phyloP scores from a whole-genome alignment of 176 grass and related monocot genomes.

The Lolium perenne region DNA sequence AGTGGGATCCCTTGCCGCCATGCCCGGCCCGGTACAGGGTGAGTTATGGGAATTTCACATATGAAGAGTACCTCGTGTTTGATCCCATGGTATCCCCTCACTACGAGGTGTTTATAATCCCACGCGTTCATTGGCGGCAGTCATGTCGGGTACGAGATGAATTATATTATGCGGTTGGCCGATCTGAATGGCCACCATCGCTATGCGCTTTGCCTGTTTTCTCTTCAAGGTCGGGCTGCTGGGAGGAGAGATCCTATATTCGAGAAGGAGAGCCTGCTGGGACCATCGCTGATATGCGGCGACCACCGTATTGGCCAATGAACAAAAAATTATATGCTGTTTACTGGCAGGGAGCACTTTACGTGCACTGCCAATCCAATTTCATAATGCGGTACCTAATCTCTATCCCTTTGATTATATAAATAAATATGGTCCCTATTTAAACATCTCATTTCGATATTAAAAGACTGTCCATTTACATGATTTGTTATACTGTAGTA shows the following conservation, averaged over 20 bases:
- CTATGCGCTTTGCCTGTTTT: background rate
- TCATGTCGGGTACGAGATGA: no score
- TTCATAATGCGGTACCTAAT: background rate
- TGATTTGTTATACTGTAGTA: background rate
- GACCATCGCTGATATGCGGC: background rate
- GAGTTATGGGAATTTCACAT: background rate
- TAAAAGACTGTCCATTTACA: background rate
- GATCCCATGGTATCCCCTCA: background rate
- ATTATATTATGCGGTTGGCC: no score
- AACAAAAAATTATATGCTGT: background rate
- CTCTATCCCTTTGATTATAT: background rate
- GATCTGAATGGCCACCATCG: no score
- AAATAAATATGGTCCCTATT: no score
- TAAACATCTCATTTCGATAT: no score
- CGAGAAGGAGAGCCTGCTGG: background rate
- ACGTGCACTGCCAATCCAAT: background rate
- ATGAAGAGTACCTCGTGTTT: background rate
- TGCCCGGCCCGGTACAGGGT: no score
- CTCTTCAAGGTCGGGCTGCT: background rate
- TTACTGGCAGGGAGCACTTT: background rate
- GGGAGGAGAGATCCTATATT: background rate
- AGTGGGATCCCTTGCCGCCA: no score
- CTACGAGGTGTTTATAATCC: background rate
- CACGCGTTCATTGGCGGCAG: no score
- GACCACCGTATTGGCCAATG: background rate